Base-by-base conservation (phyloP, 768 basidiomycete genomes). In the Phanerochaete sordida region DNA sequence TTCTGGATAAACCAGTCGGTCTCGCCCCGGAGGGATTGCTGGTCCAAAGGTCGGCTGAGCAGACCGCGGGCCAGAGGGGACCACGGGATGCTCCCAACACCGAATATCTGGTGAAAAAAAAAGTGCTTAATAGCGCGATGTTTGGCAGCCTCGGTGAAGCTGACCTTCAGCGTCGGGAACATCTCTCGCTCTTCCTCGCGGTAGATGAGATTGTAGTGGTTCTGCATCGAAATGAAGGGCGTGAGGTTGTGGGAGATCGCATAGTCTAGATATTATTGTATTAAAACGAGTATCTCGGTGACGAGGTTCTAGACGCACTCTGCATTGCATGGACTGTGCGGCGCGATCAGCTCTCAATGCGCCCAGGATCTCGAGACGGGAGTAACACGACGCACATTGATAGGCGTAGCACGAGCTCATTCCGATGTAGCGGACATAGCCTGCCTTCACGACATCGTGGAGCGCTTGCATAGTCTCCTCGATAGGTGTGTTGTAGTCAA, bases 181-280 rank as follows among this genome's bases (percentile, higher is more conserved):
- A 75, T 74, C 64, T 74, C 73, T 26, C 75, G 72, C 65, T 75
- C 78, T 63, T 81, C 79, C 65, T 81, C 79, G 56, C 79, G 71
- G 63, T 81, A 81, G 37, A 76, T 56, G 15, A 77, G 70, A 57
- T 65, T 73, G 63, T 81, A 75, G 57, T 75, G 74, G 65, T 81
- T 81, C 64, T 81, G 79, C 78, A 80, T 79, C 9, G 75, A 74
- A 66, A 80, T 75, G 68, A 80, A 80, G 1, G 72, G 71, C n/a
- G 71, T 73, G 16, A 73, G 63, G 24, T 70, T 70, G 60, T 52
- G 26, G 5, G 28, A 44, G 59, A 60, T 60, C 1, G 59, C 59
- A 26, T 60, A 60, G 44, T 60, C 59, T 55, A 39, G n/a, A n/a
- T n/a, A n/a, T n/a, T n/a, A n/a, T n/a, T n/a, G n/a, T n/a, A n/a